phyloP scores from a whole-genome alignment of 176 grass and related monocot genomes.

The Melocanna baccifera region DNA sequence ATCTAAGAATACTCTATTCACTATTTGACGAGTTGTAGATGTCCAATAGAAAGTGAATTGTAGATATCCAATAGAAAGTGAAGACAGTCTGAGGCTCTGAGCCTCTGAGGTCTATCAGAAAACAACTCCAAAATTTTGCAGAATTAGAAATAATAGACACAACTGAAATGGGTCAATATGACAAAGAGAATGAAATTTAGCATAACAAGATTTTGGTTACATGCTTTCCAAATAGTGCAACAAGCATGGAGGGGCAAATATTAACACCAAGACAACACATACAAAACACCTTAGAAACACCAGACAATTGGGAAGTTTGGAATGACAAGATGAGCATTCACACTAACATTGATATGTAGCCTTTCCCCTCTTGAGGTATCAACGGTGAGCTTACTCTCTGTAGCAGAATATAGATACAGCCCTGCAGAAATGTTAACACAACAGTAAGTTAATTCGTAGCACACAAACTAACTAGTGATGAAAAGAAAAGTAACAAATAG shows the following conservation, averaged over 20 bases:
- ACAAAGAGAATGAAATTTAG: conserved; percentile 13
- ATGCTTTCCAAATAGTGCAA: neutral
- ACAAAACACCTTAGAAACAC: neutral
- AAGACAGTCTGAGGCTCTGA: neutral
- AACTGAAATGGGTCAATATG: conserved; percentile 11
- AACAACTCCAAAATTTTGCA: conserved; percentile 7
- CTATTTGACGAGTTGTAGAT: neutral
- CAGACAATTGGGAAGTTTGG: conserved; percentile 14
- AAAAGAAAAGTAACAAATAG: neutral
- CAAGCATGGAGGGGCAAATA: conserved; percentile 1
- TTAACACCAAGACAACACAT: neutral
- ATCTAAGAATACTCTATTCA: conserved; percentile 2
- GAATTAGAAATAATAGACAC: neutral
- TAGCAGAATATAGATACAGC: conserved; percentile 84
- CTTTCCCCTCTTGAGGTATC: conserved; percentile 98
- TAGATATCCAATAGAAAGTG: neutral
- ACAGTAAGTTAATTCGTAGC: conserved; percentile 1
- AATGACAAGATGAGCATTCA: conserved; percentile 4
- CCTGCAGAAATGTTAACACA: conserved; percentile 53
- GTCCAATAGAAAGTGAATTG: neutral
- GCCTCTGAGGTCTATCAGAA: neutral
- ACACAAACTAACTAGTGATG: neutral
- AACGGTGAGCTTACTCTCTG: conserved; percentile 90
- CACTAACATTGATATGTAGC: conserved; percentile 88
- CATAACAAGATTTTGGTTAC: neutral